Base-by-base conservation (phyloP, 2,329 filamentous ascomycete species). In the Monilinia laxa region DNA sequence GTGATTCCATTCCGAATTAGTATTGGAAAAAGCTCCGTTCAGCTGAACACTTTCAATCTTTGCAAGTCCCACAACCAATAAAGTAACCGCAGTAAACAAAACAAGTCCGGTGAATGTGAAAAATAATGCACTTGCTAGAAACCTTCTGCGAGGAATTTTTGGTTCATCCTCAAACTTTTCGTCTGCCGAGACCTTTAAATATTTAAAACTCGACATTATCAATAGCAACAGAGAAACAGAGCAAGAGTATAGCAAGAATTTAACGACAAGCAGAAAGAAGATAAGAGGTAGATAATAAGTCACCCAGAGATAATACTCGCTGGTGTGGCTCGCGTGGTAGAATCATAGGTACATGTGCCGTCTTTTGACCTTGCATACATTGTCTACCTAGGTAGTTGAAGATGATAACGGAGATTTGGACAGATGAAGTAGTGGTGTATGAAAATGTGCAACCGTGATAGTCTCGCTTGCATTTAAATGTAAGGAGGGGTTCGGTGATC, bases 121-220 rank as follows among this genome's bases (percentile, higher is more conserved):
- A 5, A 66, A 47, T 3, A 66, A n/a, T 40, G 25, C 40, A 49
- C 64, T 45, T 31, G 58, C 49, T 31, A 62, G 31, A 25, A 54
- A 42, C 9, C 6, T 42, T 28, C 14, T 40, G 35, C 28, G 49
- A 55, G 58, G 28, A n/a, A 38, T 12, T 55, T 63, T 35, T 14
- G 14, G 49, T 25, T 62, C 57, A 54, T 55, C 49, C 2, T 54
- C 57, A 5, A 49, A 18, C 14, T 66, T 66, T 40, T 66, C 64
- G 16, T 66, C 57, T 16, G 23, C 28, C 11, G 40, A n/a, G 23
- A 66, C 40, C 38, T 47, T 25, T 9, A 49, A 55, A 42, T 66
- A 66, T 51, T 63, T 23, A 47, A 51, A 47, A 28, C 52, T 66
- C 28, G 64, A 47, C 64, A 66, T 66, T 28, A 53, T 59, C 25